phyloP scores from a whole-genome alignment of 768 basidiomycete species.

The Collybia nuda region DNA sequence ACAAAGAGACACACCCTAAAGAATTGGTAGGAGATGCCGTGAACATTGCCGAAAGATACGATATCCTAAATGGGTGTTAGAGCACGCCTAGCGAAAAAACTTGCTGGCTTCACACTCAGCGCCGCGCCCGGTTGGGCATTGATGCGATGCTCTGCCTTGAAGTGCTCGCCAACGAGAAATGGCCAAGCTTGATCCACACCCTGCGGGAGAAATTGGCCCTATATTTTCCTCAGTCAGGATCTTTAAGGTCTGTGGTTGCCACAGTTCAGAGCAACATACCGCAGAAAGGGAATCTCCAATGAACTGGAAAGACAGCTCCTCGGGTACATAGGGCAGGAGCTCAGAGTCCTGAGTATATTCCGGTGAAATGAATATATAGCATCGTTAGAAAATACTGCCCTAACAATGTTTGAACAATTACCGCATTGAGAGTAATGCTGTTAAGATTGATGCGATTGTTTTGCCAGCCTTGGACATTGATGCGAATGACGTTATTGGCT shows the following conservation, averaged over 20 bases:
- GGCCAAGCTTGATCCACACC: slow-evolving; percentile 62
- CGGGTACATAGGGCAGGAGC: not conserved
- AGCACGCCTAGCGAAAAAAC: too few relatives aligned
- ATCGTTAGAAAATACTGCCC: too few relatives aligned
- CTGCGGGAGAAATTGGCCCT: slow-evolving; percentile 55
- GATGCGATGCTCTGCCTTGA: slow-evolving; percentile 49
- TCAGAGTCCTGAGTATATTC: not conserved
- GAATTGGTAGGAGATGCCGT: too few relatives aligned
- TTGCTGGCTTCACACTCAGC: too few relatives aligned
- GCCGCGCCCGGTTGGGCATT: slow-evolving; percentile 2
- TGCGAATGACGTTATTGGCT: slow-evolving; percentile 31
- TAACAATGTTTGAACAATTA: slow-evolving; percentile 12
- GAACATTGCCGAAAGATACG: too few relatives aligned
- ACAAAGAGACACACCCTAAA: too few relatives aligned
- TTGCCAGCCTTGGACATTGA: slow-evolving; percentile 60
- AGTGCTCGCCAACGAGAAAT: slow-evolving; percentile 44
- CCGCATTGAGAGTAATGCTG: slow-evolving; percentile 42
- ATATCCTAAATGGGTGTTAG: too few relatives aligned
- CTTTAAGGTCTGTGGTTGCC: too few relatives aligned
- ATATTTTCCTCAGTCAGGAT: not conserved
- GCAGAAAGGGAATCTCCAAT: slow-evolving; percentile 61
- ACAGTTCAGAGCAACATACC: slow-evolving; percentile 24
- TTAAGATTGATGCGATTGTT: slow-evolving; percentile 54
- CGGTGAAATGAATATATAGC: too few relatives aligned
- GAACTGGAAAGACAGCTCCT: slow-evolving; percentile 48